Evolutionary conservation across 495 filamentous ascomycete species (phyloP).

Genomic region (Penicillium fimorum): DNA sequence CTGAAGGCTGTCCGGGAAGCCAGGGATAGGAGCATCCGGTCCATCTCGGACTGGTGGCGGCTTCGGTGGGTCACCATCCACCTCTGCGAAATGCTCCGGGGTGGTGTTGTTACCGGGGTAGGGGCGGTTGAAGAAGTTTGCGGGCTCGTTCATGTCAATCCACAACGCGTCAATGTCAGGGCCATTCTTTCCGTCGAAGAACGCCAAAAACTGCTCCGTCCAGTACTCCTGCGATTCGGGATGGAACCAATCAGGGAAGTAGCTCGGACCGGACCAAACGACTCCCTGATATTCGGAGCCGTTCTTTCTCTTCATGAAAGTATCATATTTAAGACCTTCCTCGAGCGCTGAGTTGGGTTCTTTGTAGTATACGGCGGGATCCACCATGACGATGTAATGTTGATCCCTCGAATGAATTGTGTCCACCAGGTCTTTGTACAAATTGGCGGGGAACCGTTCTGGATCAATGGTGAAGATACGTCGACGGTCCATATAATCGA

Average conservation of each 20-base stretch:
- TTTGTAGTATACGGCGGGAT: constrained; percentile 20
- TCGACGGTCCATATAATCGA: constrained; percentile 28
- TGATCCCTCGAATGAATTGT: constrained; percentile 22
- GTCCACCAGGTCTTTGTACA: constrained; percentile 17
- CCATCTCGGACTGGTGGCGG: constrained; percentile 19
- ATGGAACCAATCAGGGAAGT: constrained; percentile 29
- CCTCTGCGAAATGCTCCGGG: constrained; percentile 16
- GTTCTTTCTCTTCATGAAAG: constrained; percentile 21
- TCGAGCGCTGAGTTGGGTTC: constrained; percentile 14
- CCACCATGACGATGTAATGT: constrained; percentile 27
- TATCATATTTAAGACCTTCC: constrained; percentile 15
- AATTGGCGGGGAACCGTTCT: constrained; percentile 14
- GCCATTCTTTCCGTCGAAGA: constrained; percentile 17
- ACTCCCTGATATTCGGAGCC: constrained; percentile 21
- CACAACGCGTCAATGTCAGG: constrained; percentile 24
- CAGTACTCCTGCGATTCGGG: constrained; percentile 23
- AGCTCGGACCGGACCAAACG: constrained; percentile 27
- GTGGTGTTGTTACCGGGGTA: constrained; percentile 15
- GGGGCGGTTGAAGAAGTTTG: constrained; percentile 19
- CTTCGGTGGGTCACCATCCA: constrained; percentile 18
- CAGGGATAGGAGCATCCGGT: constrained; percentile 19
- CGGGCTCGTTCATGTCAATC: constrained; percentile 31
- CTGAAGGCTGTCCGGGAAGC: constrained; percentile 23
- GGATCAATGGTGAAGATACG: constrained; percentile 27
- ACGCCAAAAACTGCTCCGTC: constrained; percentile 16